Percentiles rank a stretch among this genome's conserved stretches.
Conservation (phyloP, 2,329 filamentous ascomycete species). For the Diaporthe sp. region DNA sequence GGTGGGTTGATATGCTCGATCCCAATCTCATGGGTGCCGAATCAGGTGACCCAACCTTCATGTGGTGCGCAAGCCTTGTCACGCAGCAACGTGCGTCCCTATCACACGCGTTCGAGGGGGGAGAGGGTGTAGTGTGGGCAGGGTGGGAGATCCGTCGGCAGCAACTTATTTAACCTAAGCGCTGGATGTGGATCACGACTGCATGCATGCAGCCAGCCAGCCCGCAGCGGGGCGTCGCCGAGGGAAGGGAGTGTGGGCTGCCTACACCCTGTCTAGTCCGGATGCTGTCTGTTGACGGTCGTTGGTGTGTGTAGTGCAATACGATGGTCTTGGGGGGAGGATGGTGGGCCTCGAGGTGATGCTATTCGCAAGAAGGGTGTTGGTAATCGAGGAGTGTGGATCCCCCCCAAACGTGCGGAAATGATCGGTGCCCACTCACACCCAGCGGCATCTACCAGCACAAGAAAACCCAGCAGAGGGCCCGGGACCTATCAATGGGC, state of each 20-base stretch:
- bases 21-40: neutral
- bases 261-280: constrained; percentile 9
- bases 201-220: constrained; percentile 10
- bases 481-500: constrained; percentile 11
- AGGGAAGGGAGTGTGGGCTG: constrained; percentile 6
- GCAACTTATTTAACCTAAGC: constrained; percentile 25
- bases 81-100: constrained; percentile 20
- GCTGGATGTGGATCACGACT: constrained; percentile 26
- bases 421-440: constrained; percentile 20
- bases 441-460: constrained; percentile 18
- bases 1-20: constrained; percentile 16
- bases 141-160: neutral
- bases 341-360: constrained; percentile 18
- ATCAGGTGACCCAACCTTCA: constrained; percentile 34
- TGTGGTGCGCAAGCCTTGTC: constrained; percentile 29
- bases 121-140: constrained; percentile 20
- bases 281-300: neutral
- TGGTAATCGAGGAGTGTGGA: neutral
- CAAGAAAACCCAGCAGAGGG: neutral
- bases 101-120: constrained; percentile 20
- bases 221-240: constrained; percentile 9
- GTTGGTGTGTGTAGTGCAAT: neutral
- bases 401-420: constrained; percentile 24
- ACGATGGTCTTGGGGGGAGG: neutral
- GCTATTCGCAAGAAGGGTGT: constrained; percentile 9